Evolutionary conservation across 2,329 filamentous ascomycete genomes (phyloP).

Genomic region (Kalaharituber pfeilii): DNA sequence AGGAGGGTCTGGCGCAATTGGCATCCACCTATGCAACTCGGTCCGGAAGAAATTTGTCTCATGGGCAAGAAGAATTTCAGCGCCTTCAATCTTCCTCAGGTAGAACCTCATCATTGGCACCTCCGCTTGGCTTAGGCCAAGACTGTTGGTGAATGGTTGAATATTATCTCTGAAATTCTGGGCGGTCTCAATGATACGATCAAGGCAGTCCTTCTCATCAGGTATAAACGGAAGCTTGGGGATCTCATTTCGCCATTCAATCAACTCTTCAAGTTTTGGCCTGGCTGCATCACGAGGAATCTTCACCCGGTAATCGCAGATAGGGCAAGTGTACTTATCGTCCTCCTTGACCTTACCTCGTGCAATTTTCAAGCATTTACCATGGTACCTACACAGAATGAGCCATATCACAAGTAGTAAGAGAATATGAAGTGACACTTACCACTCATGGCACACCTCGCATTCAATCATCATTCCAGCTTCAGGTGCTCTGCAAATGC

Average conservation of each 20-base stretch:
- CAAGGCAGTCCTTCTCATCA: constrained; percentile 74
- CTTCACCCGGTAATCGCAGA: constrained; percentile 93
- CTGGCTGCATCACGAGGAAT: constrained; percentile 91
- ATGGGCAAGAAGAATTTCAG: constrained; percentile 73
- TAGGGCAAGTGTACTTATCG: constrained; percentile 94
- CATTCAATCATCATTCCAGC: constrained; percentile 99
- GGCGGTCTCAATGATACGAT: constrained; percentile 73
- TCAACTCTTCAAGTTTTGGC: constrained; percentile 81
- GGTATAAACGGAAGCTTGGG: constrained; percentile 73
- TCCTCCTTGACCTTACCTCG: constrained; percentile 96
- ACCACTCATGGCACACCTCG: constrained; percentile 96
- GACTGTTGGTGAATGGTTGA: constrained; percentile 57
- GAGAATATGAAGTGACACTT: constrained; percentile 26
- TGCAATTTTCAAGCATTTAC: constrained; percentile 94
- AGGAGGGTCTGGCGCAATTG: constrained; percentile 70
- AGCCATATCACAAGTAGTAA: not conserved
- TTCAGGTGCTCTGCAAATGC: constrained; percentile 82
- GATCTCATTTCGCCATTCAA: constrained; percentile 71
- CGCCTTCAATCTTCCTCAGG: constrained; percentile 88
- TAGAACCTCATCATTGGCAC: constrained; percentile 86
- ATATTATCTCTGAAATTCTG: constrained; percentile 72
- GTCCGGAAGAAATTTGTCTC: constrained; percentile 98
- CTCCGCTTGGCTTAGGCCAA: constrained; percentile 69
- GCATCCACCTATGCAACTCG: constrained; percentile 86
- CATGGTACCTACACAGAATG: constrained; percentile 83